Percentiles rank a stretch among this genome's conserved stretches.
Evolutionary conservation across 495 filamentous ascomycete species (phyloP).

Genomic region (Annulohypoxylon nitens): DNA sequence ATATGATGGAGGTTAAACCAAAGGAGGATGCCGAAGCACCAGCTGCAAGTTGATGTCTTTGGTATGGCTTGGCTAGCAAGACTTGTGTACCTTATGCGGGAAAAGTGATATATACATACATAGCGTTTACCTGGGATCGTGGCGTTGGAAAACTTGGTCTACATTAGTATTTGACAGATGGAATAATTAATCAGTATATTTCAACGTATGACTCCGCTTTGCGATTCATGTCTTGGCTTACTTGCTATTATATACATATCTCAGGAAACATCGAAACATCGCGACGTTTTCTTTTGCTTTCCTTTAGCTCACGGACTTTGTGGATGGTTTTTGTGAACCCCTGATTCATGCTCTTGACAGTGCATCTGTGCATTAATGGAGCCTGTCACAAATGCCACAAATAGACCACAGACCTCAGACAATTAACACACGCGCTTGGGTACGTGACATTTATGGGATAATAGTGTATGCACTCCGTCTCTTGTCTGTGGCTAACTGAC

Average conservation of each 20-base stretch:
- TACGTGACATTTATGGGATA: constrained; percentile 4
- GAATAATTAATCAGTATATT: neutral
- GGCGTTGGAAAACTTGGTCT: constrained; percentile 11
- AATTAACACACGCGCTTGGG: neutral
- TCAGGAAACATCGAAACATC: neutral
- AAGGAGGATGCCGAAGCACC: constrained; percentile 23
- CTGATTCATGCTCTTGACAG: constrained; percentile 21
- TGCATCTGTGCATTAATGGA: constrained; percentile 5
- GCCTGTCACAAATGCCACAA: constrained; percentile 3
- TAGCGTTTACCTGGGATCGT: constrained; percentile 19
- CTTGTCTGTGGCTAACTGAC: constrained; percentile 13
- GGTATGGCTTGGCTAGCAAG: neutral
- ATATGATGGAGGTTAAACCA: constrained; percentile 77
- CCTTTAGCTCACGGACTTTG: neutral
- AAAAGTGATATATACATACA: constrained; percentile 20
- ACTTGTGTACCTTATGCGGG: constrained; percentile 6
- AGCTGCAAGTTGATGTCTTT: constrained; percentile 9
- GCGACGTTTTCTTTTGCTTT: neutral
- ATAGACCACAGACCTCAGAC: constrained; percentile 12
- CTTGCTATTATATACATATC: neutral
- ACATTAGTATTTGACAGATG: constrained; percentile 12
- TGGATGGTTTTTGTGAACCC: neutral
- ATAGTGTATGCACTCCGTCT: neutral
- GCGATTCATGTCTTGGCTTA: neutral
- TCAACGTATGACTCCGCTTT: neutral